Percentiles rank a stretch among this genome's conserved stretches.
Evolutionary conservation across 306 rosid genomes (phyloP).

Genomic region (Prosopis cineraria): DNA sequence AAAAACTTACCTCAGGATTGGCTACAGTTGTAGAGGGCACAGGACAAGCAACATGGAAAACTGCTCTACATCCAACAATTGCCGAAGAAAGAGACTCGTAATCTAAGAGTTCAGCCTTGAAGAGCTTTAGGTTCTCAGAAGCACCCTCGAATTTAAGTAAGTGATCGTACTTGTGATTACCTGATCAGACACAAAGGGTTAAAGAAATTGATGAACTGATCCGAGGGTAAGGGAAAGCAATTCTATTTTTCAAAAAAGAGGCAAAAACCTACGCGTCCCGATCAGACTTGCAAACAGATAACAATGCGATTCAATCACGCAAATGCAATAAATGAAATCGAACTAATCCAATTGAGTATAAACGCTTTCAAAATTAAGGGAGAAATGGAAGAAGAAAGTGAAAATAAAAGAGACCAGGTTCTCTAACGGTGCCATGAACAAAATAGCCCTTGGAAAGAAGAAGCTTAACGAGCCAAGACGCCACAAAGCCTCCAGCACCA

Average conservation of each 20-base stretch:
- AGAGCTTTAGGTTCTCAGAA: slow-evolving; percentile 46
- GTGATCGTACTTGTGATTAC: slow-evolving; percentile 42
- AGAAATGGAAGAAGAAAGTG: not conserved
- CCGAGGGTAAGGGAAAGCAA: not conserved
- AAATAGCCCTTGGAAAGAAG: slow-evolving; percentile 66
- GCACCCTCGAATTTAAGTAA: slow-evolving; percentile 40
- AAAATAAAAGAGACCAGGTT: slow-evolving; percentile 46
- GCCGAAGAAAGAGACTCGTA: slow-evolving; percentile 45
- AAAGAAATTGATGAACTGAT: not conserved
- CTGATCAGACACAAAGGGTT: slow-evolving; percentile 24
- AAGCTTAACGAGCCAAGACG: slow-evolving; percentile 66
- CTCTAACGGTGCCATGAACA: slow-evolving; percentile 74
- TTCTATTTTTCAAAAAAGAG: not conserved
- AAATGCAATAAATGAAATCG: not conserved
- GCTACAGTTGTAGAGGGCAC: slow-evolving; percentile 38
- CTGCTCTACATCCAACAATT: slow-evolving; percentile 47
- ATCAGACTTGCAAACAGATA: not conserved
- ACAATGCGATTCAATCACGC: not conserved
- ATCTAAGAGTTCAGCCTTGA: slow-evolving; percentile 45
- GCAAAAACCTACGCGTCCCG: not conserved
- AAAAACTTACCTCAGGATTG: slow-evolving; percentile 45
- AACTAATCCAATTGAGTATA: not conserved
- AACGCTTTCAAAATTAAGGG: not conserved
- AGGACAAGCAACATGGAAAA: slow-evolving; percentile 61
- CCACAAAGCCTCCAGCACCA: slow-evolving; percentile 21